These are phyloP conservation scores for sunflower (Helianthus annuus) DNA, from an alignment of 129 eudicot genomes.

Conservation along the genomic window DNA sequence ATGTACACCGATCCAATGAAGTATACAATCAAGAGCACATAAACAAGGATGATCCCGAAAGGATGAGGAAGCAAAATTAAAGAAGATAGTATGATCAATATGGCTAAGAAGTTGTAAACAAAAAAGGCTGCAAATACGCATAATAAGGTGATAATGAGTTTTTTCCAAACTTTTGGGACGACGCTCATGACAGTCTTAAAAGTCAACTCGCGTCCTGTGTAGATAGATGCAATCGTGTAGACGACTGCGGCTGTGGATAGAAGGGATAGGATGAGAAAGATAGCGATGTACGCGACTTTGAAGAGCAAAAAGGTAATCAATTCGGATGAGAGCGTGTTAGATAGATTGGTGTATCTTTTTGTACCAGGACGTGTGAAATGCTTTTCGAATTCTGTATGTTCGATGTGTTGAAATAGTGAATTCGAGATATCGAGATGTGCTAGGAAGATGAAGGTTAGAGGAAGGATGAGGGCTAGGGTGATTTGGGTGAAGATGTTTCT, in stretches of 20 bases:
- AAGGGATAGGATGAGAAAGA: constrained; percentile 58
- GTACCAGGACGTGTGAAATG: constrained; percentile 26
- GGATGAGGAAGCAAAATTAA: background rate
- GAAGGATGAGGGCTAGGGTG: constrained; percentile 55
- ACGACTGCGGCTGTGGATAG: constrained; percentile 73
- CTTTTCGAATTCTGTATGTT: constrained; percentile 26
- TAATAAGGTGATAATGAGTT: constrained; percentile 59
- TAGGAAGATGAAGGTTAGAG: constrained; percentile 57
- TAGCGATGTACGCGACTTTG: constrained; percentile 39
- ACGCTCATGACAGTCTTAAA: constrained; percentile 45
- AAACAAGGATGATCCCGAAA: background rate
- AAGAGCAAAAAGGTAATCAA: constrained; percentile 28
- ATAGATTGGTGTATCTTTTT: constrained; percentile 21
- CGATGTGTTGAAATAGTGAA: constrained; percentile 24
- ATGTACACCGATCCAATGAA: constrained; percentile 44
- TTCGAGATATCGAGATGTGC: constrained; percentile 37
- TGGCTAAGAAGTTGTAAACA: constrained; percentile 37
- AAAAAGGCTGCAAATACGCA: constrained; percentile 38
- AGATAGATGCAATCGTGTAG: constrained; percentile 59
- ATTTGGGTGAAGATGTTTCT: constrained; percentile 57
- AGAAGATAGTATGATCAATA: background rate
- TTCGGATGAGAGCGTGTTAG: constrained; percentile 24
- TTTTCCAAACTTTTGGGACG: constrained; percentile 57
- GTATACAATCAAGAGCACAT: constrained; percentile 23
- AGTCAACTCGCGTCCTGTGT: constrained; percentile 45